Conservation (phyloP, 805 yeast genomes). For the Ogataea thermomethanolica region DNA sequence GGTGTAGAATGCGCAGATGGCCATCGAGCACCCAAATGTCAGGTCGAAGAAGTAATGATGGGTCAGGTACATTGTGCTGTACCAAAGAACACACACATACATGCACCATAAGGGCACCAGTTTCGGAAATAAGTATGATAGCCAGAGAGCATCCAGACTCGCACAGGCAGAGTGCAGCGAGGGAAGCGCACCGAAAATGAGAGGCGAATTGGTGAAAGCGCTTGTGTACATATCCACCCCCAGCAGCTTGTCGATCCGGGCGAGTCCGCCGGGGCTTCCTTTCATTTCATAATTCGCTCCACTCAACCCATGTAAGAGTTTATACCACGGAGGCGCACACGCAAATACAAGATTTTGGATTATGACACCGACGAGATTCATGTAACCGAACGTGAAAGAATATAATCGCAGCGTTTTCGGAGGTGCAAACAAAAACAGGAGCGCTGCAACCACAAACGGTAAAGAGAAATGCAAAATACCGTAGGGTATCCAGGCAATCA, state of each 20-base stretch:
- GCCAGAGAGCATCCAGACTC: slow-evolving; percentile 86
- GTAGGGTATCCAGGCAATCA: slow-evolving; percentile 92
- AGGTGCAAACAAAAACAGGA: slow-evolving; percentile 84
- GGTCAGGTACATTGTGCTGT: slow-evolving; percentile 96
- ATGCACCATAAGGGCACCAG: slow-evolving; percentile 60
- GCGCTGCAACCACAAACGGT: slow-evolving; percentile 79
- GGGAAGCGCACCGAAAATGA: slow-evolving; percentile 78
- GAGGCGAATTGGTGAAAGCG: slow-evolving; percentile 80
- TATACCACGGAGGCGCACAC: slow-evolving; percentile 98
- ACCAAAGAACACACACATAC: slow-evolving; percentile 95
- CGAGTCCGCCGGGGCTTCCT: slow-evolving; percentile 95
- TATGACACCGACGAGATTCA: slow-evolving; percentile 83
- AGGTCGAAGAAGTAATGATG: slow-evolving; percentile 95
- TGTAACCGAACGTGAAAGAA: slow-evolving; percentile 92
- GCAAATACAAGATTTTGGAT: slow-evolving; percentile 76
- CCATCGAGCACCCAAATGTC: slow-evolving; percentile 88
- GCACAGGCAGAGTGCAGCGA: slow-evolving; percentile 93
- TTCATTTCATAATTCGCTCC: slow-evolving; percentile 90
- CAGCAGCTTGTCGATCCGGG: slow-evolving; percentile 73
- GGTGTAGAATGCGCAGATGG: slow-evolving; percentile 64
- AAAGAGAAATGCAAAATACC: slow-evolving; percentile 88
- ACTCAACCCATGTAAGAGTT: slow-evolving; percentile 73
- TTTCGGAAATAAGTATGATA: slow-evolving; percentile 78
- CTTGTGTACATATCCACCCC: slow-evolving; percentile 82
- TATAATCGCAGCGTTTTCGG: slow-evolving; percentile 80